phyloP scores from a whole-genome alignment of 225 moss, liverwort and hornwort genomes.

The Polytrichum commune region DNA sequence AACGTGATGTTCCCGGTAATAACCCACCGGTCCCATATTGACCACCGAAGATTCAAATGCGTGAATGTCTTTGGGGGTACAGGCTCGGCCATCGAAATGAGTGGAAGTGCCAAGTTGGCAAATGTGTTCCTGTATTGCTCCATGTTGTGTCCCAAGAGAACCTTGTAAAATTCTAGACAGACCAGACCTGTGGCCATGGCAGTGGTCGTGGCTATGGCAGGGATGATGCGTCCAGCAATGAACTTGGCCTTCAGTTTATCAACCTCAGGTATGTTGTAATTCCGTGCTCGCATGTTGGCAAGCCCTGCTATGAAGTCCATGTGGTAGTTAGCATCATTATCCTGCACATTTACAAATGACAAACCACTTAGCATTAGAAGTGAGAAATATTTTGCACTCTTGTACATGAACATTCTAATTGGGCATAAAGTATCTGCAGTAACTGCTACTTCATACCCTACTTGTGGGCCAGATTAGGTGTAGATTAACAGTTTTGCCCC shows the following conservation, averaged over 20 bases:
- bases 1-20: conserved; percentile 16
- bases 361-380: not conserved
- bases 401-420: too few species aligned
- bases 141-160: conserved; percentile 19
- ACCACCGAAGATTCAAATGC: conserved; percentile 18
- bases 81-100: conserved; percentile 26
- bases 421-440: not conserved
- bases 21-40: conserved; percentile 28
- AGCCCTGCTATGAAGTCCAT: conserved; percentile 67
- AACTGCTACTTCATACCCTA: too few species aligned
- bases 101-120: conserved; percentile 22
- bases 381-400: not conserved
- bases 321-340: conserved; percentile 59
- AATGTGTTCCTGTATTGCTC: conserved; percentile 21
- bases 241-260: conserved; percentile 29
- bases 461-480: too few species aligned
- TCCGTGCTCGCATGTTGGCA: conserved; percentile 62
- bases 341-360: conserved; percentile 7
- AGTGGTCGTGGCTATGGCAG: conserved; percentile 27
- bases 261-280: conserved; percentile 20
- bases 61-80: conserved; percentile 20
- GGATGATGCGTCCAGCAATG: conserved; percentile 27
- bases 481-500: too few species aligned
- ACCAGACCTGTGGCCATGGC: conserved; percentile 27
- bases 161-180: conserved; percentile 25